Conservation (phyloP, 2,329 filamentous ascomycete genomes). For the Paraphoma chrysanthemicola region DNA sequence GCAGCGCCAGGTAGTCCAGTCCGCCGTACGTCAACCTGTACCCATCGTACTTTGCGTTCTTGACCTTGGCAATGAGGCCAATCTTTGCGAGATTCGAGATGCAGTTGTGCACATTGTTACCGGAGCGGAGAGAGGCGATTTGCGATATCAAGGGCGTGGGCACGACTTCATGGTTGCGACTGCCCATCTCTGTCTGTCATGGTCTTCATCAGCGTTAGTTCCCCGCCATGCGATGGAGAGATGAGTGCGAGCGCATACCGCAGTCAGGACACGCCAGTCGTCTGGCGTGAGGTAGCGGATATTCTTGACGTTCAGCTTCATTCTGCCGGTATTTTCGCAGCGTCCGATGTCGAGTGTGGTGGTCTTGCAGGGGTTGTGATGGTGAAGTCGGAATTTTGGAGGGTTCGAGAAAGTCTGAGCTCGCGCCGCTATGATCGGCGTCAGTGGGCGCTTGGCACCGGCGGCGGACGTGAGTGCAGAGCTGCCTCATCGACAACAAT, state of each 20-base stretch:
- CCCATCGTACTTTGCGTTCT: conserved; percentile 96
- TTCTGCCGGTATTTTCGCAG: conserved; percentile 49
- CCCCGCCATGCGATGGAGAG: conserved; percentile 31
- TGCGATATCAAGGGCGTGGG: conserved; percentile 88
- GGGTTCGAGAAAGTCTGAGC: conserved; percentile 31
- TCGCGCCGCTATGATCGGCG: conserved; percentile 24
- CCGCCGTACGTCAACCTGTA: conserved; percentile 97
- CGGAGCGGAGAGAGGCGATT: conserved; percentile 75
- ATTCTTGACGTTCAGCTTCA: conserved; percentile 95
- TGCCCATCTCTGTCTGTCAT: conserved; percentile 84
- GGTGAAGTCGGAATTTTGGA: conserved; percentile 31
- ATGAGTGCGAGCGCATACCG: conserved; percentile 61
- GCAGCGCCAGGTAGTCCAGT: conserved; percentile 94
- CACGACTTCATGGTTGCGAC: conserved; percentile 96
- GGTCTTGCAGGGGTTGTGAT: conserved; percentile 11
- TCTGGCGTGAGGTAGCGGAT: conserved; percentile 91
- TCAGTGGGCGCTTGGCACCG: conserved; percentile 25
- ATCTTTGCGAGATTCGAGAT: conserved; percentile 93
- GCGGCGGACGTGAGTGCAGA: conserved; percentile 28
- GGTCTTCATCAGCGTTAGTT: conserved; percentile 46
- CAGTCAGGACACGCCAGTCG: conserved; percentile 94
- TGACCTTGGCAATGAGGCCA: conserved; percentile 87
- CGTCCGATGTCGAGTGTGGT: conserved; percentile 2
- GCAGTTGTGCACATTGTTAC: conserved; percentile 79
- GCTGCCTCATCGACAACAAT: conserved; percentile 41